Conservation (phyloP, 169 alveolate species). For the Plasmodium blacklocki region DNA sequence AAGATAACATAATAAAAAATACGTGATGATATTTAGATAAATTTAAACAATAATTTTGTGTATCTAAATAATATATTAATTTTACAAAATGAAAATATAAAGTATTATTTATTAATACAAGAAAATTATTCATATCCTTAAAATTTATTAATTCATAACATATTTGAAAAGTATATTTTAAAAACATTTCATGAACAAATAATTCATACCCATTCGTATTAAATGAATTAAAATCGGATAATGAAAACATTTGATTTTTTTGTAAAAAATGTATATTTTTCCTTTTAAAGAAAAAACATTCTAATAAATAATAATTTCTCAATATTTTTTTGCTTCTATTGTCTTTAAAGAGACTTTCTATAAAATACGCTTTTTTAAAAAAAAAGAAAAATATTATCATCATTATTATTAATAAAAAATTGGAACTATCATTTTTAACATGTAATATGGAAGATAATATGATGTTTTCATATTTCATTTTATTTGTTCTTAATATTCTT, state of each 20-base stretch:
- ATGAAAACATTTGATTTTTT: slow-evolving; percentile 24
- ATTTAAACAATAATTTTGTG: slow-evolving; percentile 1
- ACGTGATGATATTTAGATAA: slow-evolving; percentile 17
- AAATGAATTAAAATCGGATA: slow-evolving; percentile 20
- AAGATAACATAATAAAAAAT: slow-evolving; percentile 67
- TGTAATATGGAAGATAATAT: slow-evolving; percentile 13
- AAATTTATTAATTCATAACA: slow-evolving; percentile 43
- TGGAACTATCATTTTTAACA: neutral
- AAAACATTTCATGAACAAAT: slow-evolving; percentile 15
- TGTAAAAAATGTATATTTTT: neutral
- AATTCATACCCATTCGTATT: slow-evolving; percentile 23
- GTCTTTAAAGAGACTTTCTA: slow-evolving; percentile 10
- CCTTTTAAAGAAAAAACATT: slow-evolving; percentile 47
- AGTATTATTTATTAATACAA: slow-evolving; percentile 37
- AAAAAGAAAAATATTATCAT: slow-evolving; percentile 29
- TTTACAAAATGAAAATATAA: slow-evolving; percentile 49
- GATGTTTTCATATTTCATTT: slow-evolving; percentile 11
- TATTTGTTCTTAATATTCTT: neutral
- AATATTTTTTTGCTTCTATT: neutral
- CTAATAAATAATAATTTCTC: slow-evolving; percentile 15
- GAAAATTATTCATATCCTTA: slow-evolving; percentile 13
- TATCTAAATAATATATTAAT: slow-evolving; percentile 20
- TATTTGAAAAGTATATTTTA: slow-evolving; percentile 20
- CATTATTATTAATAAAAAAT: slow-evolving; percentile 19
- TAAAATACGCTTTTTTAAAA: slow-evolving; percentile 43